Percentiles rank a stretch among this genome's conserved stretches.
phyloP scores from a whole-genome alignment of 1,284 basidiomycete genomes.

The Ustilago xerochloae region DNA sequence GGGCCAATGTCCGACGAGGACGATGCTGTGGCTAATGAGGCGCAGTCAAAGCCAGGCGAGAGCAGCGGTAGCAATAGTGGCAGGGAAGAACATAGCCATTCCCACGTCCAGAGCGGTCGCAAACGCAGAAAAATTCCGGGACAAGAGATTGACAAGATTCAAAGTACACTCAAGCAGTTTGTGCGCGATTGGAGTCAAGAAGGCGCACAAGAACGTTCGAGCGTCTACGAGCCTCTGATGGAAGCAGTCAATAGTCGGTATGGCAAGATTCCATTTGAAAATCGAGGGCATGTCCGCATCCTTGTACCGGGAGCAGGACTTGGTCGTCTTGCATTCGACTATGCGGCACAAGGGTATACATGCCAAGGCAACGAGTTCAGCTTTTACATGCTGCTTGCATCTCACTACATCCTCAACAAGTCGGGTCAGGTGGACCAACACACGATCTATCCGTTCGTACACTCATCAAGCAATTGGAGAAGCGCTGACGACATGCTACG shows the following conservation, averaged over 20 bases:
- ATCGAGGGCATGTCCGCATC: constrained; percentile 42
- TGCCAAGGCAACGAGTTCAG: constrained; percentile 67
- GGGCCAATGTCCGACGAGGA: constrained; percentile 34
- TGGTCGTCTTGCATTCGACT: constrained; percentile 62
- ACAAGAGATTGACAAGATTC: constrained; percentile 64
- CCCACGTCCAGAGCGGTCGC: constrained; percentile 7
- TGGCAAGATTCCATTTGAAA: constrained; percentile 18
- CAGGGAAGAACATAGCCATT: background rate
- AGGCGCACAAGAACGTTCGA: constrained; percentile 50
- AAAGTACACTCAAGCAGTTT: constrained; percentile 65
- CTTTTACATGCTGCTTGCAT: constrained; percentile 66
- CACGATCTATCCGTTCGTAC: constrained; percentile 62
- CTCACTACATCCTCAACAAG: constrained; percentile 67
- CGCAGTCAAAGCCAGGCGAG: constrained; percentile 3
- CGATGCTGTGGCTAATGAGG: background rate
- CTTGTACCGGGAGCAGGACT: constrained; percentile 66
- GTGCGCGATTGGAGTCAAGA: constrained; percentile 65
- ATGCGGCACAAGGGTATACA: constrained; percentile 56
- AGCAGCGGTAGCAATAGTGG: constrained; percentile 13
- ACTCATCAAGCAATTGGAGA: constrained; percentile 63
- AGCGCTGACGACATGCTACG: constrained; percentile 57
- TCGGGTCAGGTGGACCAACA: constrained; percentile 46
- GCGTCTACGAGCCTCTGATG: constrained; percentile 59
- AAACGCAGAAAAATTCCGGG: constrained; percentile 45
- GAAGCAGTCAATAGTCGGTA: constrained; percentile 47